phyloP scores from a whole-genome alignment of 352 stramenopile genomes.

The Blastocystis sp. region DNA sequence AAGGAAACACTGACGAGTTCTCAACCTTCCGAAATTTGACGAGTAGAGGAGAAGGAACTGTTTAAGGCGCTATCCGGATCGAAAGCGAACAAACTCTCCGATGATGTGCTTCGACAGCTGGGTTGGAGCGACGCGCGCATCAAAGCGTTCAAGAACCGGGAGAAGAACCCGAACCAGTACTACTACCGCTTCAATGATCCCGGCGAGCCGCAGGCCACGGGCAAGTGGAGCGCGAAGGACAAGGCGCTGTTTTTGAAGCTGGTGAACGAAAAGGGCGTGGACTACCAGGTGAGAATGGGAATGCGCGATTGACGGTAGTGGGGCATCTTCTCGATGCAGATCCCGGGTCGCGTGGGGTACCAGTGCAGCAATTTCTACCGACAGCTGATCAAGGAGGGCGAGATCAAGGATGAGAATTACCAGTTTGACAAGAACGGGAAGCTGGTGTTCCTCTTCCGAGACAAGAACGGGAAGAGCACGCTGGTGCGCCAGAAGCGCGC shows the following conservation, averaged over 20 bases:
- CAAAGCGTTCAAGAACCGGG: conserved; percentile 68
- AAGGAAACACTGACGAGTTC: background rate
- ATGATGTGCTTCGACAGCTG: conserved; percentile 17
- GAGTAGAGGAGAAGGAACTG: conserved; percentile 38
- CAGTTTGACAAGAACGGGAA: conserved; percentile 67
- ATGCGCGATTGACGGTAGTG: conserved; percentile 36
- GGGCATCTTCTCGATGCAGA: conserved; percentile 72
- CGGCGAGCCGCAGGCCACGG: conserved; percentile 70
- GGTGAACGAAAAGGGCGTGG: conserved; percentile 58
- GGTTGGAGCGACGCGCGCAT: conserved; percentile 64
- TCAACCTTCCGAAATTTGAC: background rate
- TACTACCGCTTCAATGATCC: conserved; percentile 72
- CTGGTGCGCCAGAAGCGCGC: conserved; percentile 8
- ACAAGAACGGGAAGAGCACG: conserved; percentile 57
- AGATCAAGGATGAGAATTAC: conserved; percentile 72
- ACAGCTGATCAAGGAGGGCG: conserved; percentile 70
- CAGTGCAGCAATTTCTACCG: conserved; percentile 73
- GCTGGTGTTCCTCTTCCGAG: conserved; percentile 68
- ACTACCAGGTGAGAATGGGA: conserved; percentile 41
- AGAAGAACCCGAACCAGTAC: conserved; percentile 72
- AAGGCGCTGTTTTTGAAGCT: conserved; percentile 67
- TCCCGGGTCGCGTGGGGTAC: conserved; percentile 72
- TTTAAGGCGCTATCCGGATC: conserved; percentile 27
- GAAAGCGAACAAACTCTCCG: conserved; percentile 22
- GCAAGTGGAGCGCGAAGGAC: conserved; percentile 71